Base-by-base conservation (phyloP, 192 early-diverging fungal genomes). In the Borealophlyctis nickersoniae region DNA sequence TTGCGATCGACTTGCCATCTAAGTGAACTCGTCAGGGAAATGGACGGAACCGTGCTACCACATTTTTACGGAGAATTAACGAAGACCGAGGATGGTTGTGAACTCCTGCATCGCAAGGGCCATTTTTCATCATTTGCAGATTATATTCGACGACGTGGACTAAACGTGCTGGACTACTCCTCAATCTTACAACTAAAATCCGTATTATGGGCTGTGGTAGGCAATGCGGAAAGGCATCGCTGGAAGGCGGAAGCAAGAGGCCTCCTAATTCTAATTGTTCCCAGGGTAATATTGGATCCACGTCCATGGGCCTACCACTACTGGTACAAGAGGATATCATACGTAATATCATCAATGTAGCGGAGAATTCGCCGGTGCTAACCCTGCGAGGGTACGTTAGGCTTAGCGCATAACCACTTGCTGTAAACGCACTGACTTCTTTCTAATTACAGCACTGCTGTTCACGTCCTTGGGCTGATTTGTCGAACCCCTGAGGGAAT, bases 51-150 rank as follows among this genome's bases (percentile, higher is more conserved):
- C 33, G 65, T 79, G 2, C 85, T 83, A 3, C 77, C 87, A 13
- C 92, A 94, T 67, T 91, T 94, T 63, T 91, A 90, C 62, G 89
- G 90, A 5, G 84, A 91, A 62, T 67, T 94, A 31, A 79, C 89
- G 5, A 84, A 88, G 58, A 92, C 92, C 7, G 72, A 75, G 19
- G 84, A 91, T 77, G 91, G 92, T 14, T 87, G 86, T 56, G 62
- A 74, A 23, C 68, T 86, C 22, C 66, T 94, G 28, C 57, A 79
- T 23, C 75, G 78, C 55, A 81, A 77, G 26, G 88, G 86, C 1
- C 89, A 92, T 58, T 88, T 94, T 58, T 52, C 62, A 7, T 51
- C 75, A 4, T 89, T 92, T 70, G 80, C 83, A 14, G 73, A 80
- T 3, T 78, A 65, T 49, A 79, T 92, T 5, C 75, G 82, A 5